Evolutionary conservation across 2,329 filamentous ascomycete genomes (phyloP).

Genomic region (Cryoendolithus antarcticus): DNA sequence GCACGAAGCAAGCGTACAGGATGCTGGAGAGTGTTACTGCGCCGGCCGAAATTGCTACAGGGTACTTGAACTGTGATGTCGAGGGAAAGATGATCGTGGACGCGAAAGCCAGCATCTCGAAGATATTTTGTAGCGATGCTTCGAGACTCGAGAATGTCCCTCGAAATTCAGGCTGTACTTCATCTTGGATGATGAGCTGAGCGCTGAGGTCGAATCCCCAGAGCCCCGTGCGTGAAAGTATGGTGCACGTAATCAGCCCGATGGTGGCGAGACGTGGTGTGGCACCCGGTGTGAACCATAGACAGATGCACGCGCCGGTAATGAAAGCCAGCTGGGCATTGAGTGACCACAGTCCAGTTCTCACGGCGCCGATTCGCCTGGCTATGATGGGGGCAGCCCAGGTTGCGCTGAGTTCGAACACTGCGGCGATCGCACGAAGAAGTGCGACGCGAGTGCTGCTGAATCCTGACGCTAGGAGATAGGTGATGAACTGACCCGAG

Average conservation of each 20-base stretch:
- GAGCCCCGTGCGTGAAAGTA: constrained; percentile 30
- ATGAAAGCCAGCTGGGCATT: constrained; percentile 53
- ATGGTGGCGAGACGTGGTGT: constrained; percentile 7
- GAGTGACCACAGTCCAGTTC: constrained; percentile 59
- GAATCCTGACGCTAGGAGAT: constrained; percentile 44
- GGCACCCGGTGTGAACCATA: constrained; percentile 15
- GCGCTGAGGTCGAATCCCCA: constrained; percentile 38
- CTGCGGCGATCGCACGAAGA: constrained; percentile 41
- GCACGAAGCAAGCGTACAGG: constrained; percentile 46
- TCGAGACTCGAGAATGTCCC: constrained; percentile 59
- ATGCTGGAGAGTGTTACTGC: constrained; percentile 39
- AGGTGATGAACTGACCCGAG: constrained; percentile 52
- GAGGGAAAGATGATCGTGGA: constrained; percentile 52
- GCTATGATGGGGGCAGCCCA: constrained; percentile 47
- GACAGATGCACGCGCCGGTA: constrained; percentile 26
- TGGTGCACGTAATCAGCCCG: constrained; percentile 27
- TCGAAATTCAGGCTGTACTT: constrained; percentile 32
- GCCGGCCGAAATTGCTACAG: constrained; percentile 44
- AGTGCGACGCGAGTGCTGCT: constrained; percentile 39
- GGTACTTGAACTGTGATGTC: constrained; percentile 53
- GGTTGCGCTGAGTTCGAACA: constrained; percentile 49
- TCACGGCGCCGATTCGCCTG: constrained; percentile 36
- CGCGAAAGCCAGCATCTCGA: constrained; percentile 55
- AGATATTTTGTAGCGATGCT: constrained; percentile 54
- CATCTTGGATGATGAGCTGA: constrained; percentile 35